Conservation (phyloP, 2,329 filamentous ascomycete species). For the Thelonectria rubi region DNA sequence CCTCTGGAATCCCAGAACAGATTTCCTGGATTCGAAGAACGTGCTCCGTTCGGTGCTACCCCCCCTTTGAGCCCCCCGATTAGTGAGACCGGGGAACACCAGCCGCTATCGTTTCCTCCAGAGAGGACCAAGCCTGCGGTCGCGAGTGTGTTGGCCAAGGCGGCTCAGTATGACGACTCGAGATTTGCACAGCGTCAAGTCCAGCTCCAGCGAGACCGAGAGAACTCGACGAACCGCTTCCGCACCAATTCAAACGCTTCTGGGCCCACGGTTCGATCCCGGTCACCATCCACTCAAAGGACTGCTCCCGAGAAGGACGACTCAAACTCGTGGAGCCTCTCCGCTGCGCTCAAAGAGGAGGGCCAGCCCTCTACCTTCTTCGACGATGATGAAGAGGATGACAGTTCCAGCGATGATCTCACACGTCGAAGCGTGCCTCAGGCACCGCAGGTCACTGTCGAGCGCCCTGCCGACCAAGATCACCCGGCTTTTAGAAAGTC, state of each 20-base stretch:
- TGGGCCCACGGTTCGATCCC: slow-evolving; percentile 52
- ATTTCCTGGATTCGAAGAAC: slow-evolving; percentile 48
- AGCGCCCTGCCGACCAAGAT: slow-evolving; percentile 61
- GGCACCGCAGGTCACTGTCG: slow-evolving; percentile 51
- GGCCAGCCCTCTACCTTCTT: slow-evolving; percentile 52
- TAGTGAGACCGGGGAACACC: slow-evolving; percentile 76
- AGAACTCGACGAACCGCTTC: slow-evolving; percentile 62
- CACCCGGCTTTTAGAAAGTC: slow-evolving; percentile 64
- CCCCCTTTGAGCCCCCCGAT: slow-evolving; percentile 64
- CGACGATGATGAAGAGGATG: slow-evolving; percentile 56
- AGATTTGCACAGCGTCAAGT: slow-evolving; percentile 84
- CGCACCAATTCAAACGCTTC: slow-evolving; percentile 58
- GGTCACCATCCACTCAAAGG: slow-evolving; percentile 57
- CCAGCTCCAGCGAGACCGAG: slow-evolving; percentile 80
- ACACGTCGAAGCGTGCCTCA: slow-evolving; percentile 21
- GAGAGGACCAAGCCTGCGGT: slow-evolving; percentile 86
- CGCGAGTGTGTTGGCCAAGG: slow-evolving; percentile 69
- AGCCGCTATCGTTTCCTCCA: slow-evolving; percentile 71
- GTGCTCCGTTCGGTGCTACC: slow-evolving; percentile 44
- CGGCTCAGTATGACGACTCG: slow-evolving; percentile 81
- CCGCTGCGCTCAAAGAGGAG: slow-evolving; percentile 48
- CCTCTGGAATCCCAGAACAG: slow-evolving; percentile 50
- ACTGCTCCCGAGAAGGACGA: slow-evolving; percentile 47
- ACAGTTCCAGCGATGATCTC: slow-evolving; percentile 37
- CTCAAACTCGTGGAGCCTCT: slow-evolving; percentile 40